These are phyloP conservation scores for Penicillium nordicum DNA, from an alignment of 2,329 filamentous ascomycete species.

Conservation along the genomic window DNA sequence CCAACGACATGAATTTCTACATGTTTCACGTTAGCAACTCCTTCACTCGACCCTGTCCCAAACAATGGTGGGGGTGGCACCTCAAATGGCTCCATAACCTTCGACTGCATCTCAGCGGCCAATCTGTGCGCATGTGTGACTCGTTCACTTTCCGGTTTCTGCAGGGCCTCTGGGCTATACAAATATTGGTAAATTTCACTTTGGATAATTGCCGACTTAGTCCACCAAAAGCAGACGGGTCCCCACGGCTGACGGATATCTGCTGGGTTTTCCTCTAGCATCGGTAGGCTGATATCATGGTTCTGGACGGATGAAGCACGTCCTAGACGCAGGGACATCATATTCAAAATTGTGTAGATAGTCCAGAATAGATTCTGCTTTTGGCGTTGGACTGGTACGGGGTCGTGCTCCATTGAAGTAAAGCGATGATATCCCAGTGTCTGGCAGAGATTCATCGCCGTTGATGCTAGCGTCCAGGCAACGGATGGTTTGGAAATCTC, in stretches of 20 bases:
- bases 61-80: constrained; percentile 11
- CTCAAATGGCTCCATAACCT: constrained; percentile 30
- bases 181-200: constrained; percentile 58
- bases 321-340: constrained; percentile 58
- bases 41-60: not conserved
- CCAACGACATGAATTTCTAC: constrained; percentile 10
- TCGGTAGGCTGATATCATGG: constrained; percentile 54
- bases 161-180: constrained; percentile 43
- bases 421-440: constrained; percentile 58
- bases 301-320: constrained; percentile 58
- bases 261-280: constrained; percentile 21
- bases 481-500: constrained; percentile 61
- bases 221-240: constrained; percentile 53
- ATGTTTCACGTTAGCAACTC: not conserved
- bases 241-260: constrained; percentile 37
- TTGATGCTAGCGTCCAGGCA: constrained; percentile 61
- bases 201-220: constrained; percentile 55
- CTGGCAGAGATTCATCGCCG: constrained; percentile 59
- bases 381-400: constrained; percentile 27
- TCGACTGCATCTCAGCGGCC: constrained; percentile 28
- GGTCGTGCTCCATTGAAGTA: constrained; percentile 28
- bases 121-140: constrained; percentile 28
- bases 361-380: constrained; percentile 54
- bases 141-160: constrained; percentile 26
- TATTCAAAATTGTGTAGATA: constrained; percentile 58